Conservation (phyloP, 129 eudicot genomes). For the Rutidosis leptorrhynchoides region DNA sequence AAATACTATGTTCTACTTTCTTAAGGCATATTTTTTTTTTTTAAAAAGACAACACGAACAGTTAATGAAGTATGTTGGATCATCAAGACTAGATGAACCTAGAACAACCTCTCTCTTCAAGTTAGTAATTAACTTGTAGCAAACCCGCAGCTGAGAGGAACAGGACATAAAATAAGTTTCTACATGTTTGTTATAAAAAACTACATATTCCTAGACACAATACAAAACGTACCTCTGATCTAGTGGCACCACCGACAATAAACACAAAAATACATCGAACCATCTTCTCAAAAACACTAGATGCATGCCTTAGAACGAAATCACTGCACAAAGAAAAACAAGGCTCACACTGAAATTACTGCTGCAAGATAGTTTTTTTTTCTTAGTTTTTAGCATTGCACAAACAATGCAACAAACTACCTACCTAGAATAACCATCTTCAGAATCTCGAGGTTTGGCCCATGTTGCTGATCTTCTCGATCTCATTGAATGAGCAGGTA, state of each 20-base stretch:
- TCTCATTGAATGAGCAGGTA: constrained; percentile 81
- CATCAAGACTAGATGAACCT: constrained; percentile 92
- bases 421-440: constrained; percentile 93
- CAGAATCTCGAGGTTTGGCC: constrained; percentile 86
- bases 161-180: constrained; percentile 4
- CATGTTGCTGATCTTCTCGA: constrained; percentile 75
- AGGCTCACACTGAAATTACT: too few species aligned
- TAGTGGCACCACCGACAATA: constrained; percentile 89
- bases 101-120: constrained; percentile 73
- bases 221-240: constrained; percentile 62
- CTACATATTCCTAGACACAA: neutral
- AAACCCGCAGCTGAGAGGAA: constrained; percentile 64
- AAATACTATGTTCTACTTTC: neutral
- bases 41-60: constrained; percentile 35
- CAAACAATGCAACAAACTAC: neutral
- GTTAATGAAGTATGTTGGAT: constrained; percentile 79
- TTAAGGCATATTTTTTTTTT: neutral
- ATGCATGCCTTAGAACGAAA: constrained; percentile 71
- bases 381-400: too few species aligned
- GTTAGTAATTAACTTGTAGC: constrained; percentile 72
- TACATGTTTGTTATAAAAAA: neutral
- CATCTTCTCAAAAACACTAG: constrained; percentile 85
- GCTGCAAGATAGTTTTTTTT: too few species aligned
- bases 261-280: constrained; percentile 91
- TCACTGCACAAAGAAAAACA: constrained; percentile 46